Evolutionary conservation across 495 filamentous ascomycete genomes (phyloP).

Genomic region (Lophiostoma macrostomum): DNA sequence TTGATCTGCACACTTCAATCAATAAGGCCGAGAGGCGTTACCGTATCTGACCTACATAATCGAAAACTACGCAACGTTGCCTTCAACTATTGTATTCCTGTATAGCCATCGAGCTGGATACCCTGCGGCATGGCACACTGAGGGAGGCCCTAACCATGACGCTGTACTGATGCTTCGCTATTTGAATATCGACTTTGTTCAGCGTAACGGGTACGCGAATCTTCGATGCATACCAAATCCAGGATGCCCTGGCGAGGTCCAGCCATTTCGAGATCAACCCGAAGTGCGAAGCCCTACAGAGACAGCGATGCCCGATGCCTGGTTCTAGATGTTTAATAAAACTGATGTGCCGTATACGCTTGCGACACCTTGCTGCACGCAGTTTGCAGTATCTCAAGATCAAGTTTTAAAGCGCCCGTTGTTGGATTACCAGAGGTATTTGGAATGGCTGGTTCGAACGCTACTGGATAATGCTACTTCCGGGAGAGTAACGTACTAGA

Average conservation of each 20-base stretch:
- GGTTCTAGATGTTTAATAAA: constrained; percentile 16
- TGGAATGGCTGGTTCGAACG: constrained; percentile 61
- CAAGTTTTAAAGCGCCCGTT: constrained; percentile 49
- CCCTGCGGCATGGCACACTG: constrained; percentile 45
- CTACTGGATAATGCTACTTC: constrained; percentile 53
- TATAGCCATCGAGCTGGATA: constrained; percentile 47
- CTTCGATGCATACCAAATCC: constrained; percentile 48
- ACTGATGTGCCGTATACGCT: constrained; percentile 49
- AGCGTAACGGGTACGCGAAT: constrained; percentile 48
- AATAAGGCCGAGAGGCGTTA: constrained; percentile 62
- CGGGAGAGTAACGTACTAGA: too few relatives aligned
- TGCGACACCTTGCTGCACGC: constrained; percentile 62
- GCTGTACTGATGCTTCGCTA: constrained; percentile 38
- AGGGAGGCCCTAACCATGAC: constrained; percentile 41
- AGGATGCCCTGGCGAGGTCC: constrained; percentile 43
- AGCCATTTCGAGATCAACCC: constrained; percentile 36
- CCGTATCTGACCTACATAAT: constrained; percentile 53
- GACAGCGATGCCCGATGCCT: constrained; percentile 30
- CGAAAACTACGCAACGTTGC: constrained; percentile 49
- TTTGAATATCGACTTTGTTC: constrained; percentile 45
- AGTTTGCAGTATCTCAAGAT: constrained; percentile 62
- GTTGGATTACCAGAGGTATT: constrained; percentile 53
- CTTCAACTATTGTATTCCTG: constrained; percentile 49
- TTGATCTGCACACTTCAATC: constrained; percentile 43
- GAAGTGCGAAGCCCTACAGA: constrained; percentile 32